Evolutionary conservation across 2,329 filamentous ascomycete genomes (phyloP).

Genomic region (Colletotrichum liriopes): DNA sequence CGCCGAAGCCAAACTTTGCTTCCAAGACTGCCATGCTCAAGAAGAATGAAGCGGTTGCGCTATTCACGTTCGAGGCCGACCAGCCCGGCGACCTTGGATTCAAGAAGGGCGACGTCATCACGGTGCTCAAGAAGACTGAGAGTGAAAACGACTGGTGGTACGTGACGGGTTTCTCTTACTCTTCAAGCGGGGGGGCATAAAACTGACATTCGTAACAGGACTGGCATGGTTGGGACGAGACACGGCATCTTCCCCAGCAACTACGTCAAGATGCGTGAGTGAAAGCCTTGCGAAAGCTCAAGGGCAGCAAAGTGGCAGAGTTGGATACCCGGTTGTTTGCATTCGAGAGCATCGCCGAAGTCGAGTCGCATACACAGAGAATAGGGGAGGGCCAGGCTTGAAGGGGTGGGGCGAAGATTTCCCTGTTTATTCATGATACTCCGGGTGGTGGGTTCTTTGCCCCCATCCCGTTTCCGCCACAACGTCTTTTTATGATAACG

Average conservation of each 20-base stretch:
- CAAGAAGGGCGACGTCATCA: constrained; percentile 92
- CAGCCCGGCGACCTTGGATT: constrained; percentile 94
- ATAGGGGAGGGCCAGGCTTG: neutral
- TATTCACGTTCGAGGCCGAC: constrained; percentile 95
- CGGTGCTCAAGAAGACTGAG: constrained; percentile 93
- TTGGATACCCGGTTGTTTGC: constrained; percentile 32
- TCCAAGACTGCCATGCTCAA: constrained; percentile 70
- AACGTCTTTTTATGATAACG: constrained; percentile 30
- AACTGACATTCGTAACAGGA: constrained; percentile 67
- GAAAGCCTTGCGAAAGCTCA: constrained; percentile 48
- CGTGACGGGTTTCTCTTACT: constrained; percentile 47
- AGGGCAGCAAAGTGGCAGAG: constrained; percentile 13
- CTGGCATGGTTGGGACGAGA: constrained; percentile 86
- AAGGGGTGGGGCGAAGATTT: neutral
- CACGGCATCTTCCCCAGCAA: constrained; percentile 95
- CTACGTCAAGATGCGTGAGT: constrained; percentile 76
- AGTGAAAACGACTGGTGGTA: constrained; percentile 97
- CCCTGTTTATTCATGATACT: constrained; percentile 40
- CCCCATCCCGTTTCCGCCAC: constrained; percentile 30
- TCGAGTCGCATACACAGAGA: constrained; percentile 15
- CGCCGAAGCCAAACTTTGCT: constrained; percentile 89
- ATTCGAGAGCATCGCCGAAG: neutral
- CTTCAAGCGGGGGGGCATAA: neutral
- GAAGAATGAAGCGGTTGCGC: constrained; percentile 88
- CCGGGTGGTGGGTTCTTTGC: constrained; percentile 11